phyloP scores from a whole-genome alignment of 108 stramenopile species.

The Tribonema minus region DNA sequence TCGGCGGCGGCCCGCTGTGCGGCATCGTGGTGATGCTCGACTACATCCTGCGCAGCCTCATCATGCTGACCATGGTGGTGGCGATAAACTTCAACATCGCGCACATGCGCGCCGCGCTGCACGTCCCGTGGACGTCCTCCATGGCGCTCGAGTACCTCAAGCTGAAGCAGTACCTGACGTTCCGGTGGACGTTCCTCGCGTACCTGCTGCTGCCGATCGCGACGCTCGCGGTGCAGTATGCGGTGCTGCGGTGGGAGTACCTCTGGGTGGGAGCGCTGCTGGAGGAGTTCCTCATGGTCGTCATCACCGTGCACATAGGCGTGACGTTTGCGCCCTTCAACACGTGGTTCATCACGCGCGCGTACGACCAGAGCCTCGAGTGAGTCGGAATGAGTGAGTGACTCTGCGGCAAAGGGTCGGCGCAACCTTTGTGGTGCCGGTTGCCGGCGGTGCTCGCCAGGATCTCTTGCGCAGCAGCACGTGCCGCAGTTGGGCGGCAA shows the following conservation, averaged over 20 bases:
- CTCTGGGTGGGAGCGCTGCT: not conserved
- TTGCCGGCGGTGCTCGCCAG: too few species aligned
- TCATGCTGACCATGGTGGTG: constrained; percentile 26
- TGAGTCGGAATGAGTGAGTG: too few species aligned
- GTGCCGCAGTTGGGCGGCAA: too few species aligned
- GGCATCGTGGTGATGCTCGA: not conserved
- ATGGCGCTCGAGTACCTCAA: constrained; percentile 32
- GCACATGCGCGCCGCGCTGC: not conserved
- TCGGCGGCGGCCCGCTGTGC: not conserved
- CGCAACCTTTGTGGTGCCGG: too few species aligned
- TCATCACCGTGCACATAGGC: constrained; percentile 3
- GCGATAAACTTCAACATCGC: constrained; percentile 32
- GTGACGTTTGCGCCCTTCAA: constrained; percentile 14
- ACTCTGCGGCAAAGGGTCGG: too few species aligned
- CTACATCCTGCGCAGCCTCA: constrained; percentile 20
- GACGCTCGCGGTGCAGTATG: not conserved
- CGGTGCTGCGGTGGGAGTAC: constrained; percentile 17
- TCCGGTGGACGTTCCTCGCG: constrained; percentile 10
- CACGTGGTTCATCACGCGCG: constrained; percentile 21
- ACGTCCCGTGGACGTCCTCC: constrained; percentile 27
- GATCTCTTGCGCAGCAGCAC: too few species aligned
- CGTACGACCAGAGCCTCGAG: constrained; percentile 22
- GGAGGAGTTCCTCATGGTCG: constrained; percentile 3
- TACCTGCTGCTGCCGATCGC: constrained; percentile 20
- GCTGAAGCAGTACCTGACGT: constrained; percentile 23